A percentile compares a stretch with the other conserved stretches of the same genome.
phyloP scores from a whole-genome alignment of 768 basidiomycete genomes.

The Termitomyces titanicus region DNA sequence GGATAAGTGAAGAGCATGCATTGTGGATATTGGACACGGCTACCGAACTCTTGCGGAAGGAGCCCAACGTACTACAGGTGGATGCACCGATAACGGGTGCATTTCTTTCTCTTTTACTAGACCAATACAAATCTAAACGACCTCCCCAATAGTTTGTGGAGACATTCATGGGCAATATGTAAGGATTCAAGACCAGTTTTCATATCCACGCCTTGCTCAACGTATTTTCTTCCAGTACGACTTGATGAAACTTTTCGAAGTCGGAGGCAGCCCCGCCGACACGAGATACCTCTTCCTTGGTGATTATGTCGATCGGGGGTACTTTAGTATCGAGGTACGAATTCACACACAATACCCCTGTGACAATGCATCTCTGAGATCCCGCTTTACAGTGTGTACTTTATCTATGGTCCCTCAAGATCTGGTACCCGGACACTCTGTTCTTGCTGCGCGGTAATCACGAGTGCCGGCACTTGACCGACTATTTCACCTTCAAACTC shows the following conservation, averaged over 20 bases:
- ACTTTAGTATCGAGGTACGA: constrained; percentile 87
- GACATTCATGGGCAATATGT: constrained; percentile 99
- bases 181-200: constrained; percentile 26
- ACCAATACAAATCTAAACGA: not conserved
- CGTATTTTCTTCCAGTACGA: constrained; percentile 59
- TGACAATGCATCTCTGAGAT: constrained; percentile 9
- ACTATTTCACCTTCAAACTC: constrained; percentile 98
- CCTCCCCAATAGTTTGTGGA: constrained; percentile 68
- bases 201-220: constrained; percentile 1
- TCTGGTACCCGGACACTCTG: constrained; percentile 97
- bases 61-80: constrained; percentile 89
- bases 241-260: constrained; percentile 93
- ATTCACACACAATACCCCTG: not conserved
- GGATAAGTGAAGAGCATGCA: constrained; percentile 92
- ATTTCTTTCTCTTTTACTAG: constrained; percentile 19
- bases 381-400: constrained; percentile 75
- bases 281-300: constrained; percentile 91
- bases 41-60: constrained; percentile 76
- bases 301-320: constrained; percentile 91
- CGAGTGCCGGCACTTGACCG: constrained; percentile 97
- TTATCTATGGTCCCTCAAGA: constrained; percentile 97
- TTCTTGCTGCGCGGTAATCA: constrained; percentile 98
- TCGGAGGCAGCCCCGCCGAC: constrained; percentile 91
- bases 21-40: constrained; percentile 88
- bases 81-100: constrained; percentile 97